Conservation (phyloP, 805 yeast genomes). For the Lachancea dasiensis region DNA sequence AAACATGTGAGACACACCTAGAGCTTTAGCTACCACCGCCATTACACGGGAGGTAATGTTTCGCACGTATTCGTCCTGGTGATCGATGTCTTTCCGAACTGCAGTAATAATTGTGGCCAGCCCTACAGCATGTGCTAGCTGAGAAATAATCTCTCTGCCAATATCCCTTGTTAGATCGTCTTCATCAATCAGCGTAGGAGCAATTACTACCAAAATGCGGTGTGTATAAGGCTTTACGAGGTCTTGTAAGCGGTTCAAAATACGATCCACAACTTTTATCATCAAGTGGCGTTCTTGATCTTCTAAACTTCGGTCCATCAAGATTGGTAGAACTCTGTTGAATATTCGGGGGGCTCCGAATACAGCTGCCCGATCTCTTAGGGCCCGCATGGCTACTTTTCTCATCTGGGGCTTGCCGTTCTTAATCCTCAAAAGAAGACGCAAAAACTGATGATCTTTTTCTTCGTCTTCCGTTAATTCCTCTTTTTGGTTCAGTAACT, state of each 20-base stretch:
- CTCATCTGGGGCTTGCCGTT: slow-evolving; percentile 70
- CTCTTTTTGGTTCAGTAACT: slow-evolving; percentile 38
- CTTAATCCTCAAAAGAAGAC: slow-evolving; percentile 60
- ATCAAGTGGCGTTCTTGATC: slow-evolving; percentile 80
- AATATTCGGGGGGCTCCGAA: slow-evolving; percentile 70
- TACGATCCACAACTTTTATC: slow-evolving; percentile 67
- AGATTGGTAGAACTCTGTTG: slow-evolving; percentile 65
- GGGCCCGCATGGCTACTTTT: slow-evolving; percentile 58
- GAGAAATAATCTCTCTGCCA: slow-evolving; percentile 73
- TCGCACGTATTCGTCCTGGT: slow-evolving; percentile 73
- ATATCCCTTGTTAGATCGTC: slow-evolving; percentile 68
- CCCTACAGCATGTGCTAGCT: slow-evolving; percentile 76
- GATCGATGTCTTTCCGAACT: slow-evolving; percentile 76
- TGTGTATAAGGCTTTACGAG: slow-evolving; percentile 66
- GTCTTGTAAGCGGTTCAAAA: slow-evolving; percentile 60
- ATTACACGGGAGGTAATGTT: slow-evolving; percentile 70
- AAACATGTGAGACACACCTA: slow-evolving; percentile 64
- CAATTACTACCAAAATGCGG: slow-evolving; percentile 62
- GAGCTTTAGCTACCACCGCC: slow-evolving; percentile 76
- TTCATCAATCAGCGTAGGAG: slow-evolving; percentile 77
- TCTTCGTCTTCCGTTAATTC: slow-evolving; percentile 45
- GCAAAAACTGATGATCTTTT: slow-evolving; percentile 55
- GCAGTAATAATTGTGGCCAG: slow-evolving; percentile 71
- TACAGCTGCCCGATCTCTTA: slow-evolving; percentile 55
- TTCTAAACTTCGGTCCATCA: slow-evolving; percentile 64